Base-by-base conservation (phyloP, 2,329 filamentous ascomycete species). In the Sarocladiaceae sp. region DNA sequence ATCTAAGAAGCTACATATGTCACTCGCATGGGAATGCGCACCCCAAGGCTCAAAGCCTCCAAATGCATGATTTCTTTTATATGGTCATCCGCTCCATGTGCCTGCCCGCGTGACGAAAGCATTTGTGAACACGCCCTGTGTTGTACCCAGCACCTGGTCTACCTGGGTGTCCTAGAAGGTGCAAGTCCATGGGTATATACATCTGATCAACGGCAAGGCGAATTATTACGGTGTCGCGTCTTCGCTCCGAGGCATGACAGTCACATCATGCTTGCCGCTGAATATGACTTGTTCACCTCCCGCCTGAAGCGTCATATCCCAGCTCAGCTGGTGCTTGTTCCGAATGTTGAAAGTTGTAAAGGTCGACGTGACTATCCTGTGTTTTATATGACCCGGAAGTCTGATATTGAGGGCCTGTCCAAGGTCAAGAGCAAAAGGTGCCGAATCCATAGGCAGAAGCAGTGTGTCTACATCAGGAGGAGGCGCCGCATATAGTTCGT, bases 271-370 rank as follows among this genome's bases (percentile, higher is more conserved):
- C 20, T 40, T 27, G 19, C 35, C 35, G 4, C 15, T 6, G 23
- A 40, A 40, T 4, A 20, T 26, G 4, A 10, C 20, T 7, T 40
- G n/a, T 20, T 40, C 15, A n/a, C 23, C 19, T 27, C 19, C 35
- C 10, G 13, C 10, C 20, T 24, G n/a, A 26, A 40, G n/a, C 15
- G 4, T 6, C 20, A 26, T 7, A 13, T 40, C 23, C 35, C 35
- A 40, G 10, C 35, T 15, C 4, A 40, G 10, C 9, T 19, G 10
- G n/a, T 40, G 35, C 16, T 12, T 20, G 12, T 24, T 40, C n/a
- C 26, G 35, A 15, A 40, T 16, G n/a, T 40, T 26, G 35, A 40
- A 40, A 6, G 35, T 27, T 10, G 10, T 40, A 21, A 40, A 40
- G 20, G 6, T 24, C 15, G 19, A n/a, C 26, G 23, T 26, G 6